Conservation (phyloP, 2,329 filamentous ascomycete genomes). For the Aspergillus ochraceus region DNA sequence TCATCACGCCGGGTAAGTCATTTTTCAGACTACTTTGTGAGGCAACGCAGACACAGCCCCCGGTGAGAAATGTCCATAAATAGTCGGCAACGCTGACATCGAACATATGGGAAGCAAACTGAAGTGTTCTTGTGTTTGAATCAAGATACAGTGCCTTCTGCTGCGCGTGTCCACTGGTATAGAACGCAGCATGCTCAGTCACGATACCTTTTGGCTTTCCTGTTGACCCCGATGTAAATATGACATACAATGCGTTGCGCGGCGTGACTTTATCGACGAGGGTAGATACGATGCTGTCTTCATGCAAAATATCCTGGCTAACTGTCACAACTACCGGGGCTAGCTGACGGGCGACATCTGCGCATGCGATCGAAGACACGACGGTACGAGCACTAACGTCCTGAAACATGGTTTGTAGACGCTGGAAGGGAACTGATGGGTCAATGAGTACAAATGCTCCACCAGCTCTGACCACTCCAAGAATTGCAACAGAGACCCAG, state of each 20-base stretch:
- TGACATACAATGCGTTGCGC: conserved; percentile 5
- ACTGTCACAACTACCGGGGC: neutral
- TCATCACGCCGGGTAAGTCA: conserved; percentile 23
- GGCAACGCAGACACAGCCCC: conserved; percentile 47
- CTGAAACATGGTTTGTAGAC: neutral
- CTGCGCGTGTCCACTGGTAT: neutral
- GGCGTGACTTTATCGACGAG: neutral
- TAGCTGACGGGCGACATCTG: neutral
- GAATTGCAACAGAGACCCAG: conserved; percentile 12
- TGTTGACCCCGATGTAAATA: conserved; percentile 23
- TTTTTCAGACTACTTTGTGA: conserved; percentile 43
- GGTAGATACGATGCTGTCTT: conserved; percentile 5
- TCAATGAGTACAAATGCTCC: neutral
- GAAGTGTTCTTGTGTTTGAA: conserved; percentile 18
- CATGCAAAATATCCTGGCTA: conserved; percentile 9
- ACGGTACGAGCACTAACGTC: neutral
- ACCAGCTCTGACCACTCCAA: neutral
- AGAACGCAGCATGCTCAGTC: conserved; percentile 10
- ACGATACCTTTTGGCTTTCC: conserved; percentile 22
- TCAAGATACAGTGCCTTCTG: neutral
- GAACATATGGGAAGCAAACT: conserved; percentile 43
- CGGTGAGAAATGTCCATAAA: conserved; percentile 39
- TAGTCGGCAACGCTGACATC: conserved; percentile 36
- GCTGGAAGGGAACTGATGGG: neutral
- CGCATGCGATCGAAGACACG: neutral